phyloP scores from a whole-genome alignment of 2,329 filamentous ascomycete species.

The Cladosporium cucumerinum region DNA sequence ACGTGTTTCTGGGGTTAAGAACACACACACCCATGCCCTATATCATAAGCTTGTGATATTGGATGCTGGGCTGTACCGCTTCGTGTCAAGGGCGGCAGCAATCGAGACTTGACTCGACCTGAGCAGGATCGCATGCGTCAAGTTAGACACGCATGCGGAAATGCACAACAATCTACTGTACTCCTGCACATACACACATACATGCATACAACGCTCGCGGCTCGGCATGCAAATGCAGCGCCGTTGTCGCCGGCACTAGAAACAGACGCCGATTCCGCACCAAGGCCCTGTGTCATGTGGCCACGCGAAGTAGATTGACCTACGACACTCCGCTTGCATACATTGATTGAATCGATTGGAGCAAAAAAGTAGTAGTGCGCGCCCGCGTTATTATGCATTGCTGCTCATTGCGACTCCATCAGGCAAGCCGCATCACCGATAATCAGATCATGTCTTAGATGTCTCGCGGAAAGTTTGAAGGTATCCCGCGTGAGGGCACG shows the following conservation, averaged over 20 bases:
- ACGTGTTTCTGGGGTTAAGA: neutral
- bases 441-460: neutral
- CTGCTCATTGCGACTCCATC: neutral
- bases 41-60: neutral
- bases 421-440: neutral
- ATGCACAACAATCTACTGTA: neutral
- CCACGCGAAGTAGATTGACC: constrained; percentile 14
- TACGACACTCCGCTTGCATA: constrained; percentile 10
- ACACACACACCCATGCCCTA: neutral
- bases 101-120: neutral
- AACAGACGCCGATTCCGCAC: neutral
- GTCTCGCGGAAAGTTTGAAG: neutral
- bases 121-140: neutral
- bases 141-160: neutral
- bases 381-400: neutral
- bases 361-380: neutral
- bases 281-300: constrained; percentile 11
- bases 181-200: neutral
- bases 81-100: neutral
- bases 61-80: neutral
- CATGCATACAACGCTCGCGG: neutral
- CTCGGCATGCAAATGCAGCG: constrained; percentile 15
- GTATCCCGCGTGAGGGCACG: neutral
- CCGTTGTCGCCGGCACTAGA: constrained; percentile 4
- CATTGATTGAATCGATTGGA: neutral